Evolutionary conservation across 495 filamentous ascomycete species (phyloP), one percentile per base, ranked within the genome.

Genomic region (Aspergillus egyptiacus): DNA sequence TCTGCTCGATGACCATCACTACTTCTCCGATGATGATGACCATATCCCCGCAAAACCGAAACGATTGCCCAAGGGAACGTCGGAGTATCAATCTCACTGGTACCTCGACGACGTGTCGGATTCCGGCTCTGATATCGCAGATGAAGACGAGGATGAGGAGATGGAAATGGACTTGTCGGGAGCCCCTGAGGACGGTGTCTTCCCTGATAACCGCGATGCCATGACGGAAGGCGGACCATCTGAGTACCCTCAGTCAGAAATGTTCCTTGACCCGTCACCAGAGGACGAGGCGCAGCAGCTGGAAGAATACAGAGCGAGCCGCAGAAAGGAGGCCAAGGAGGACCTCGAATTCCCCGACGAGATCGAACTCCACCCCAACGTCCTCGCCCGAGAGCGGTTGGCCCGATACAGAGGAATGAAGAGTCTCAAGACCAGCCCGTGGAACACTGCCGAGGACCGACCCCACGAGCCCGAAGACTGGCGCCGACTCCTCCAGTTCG

Each of bases 291-390:
- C 82, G 28, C 74, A 77, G 52, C 76, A 91, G 50, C 70, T 98
- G 33, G 84, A 76, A 20, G 86, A 82, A 22, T 98, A 89, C 65
- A 80, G 93, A 10, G 72, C 76, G 23, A 83, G 78, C 43, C 87
- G 90, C 48, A 76, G 78, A 23, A 81, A 78, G 19, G 89, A 96
- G 55, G 88, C 82, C 17, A 74, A 87, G 44, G 91, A 97, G 18
- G 91, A 98, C 61, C 77, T 85, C 14, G 91, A 96, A 56, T 98
- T 97, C 69, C 93, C 93, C 4, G 93, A 98, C 51, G 93, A 98
- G 65, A 91, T 97, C 57, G 93, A 98, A 64, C 75, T 98, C 33
- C 87, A 85, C 55, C 93, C 94, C 0, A 82, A 91, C 41, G 89
- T 91, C 2, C 73, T 87, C 32, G 93, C 91, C 2, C 72, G 88